Evolutionary conservation across 2,329 filamentous ascomycete genomes (phyloP).

Genomic region (Cytospora chrysosperma): DNA sequence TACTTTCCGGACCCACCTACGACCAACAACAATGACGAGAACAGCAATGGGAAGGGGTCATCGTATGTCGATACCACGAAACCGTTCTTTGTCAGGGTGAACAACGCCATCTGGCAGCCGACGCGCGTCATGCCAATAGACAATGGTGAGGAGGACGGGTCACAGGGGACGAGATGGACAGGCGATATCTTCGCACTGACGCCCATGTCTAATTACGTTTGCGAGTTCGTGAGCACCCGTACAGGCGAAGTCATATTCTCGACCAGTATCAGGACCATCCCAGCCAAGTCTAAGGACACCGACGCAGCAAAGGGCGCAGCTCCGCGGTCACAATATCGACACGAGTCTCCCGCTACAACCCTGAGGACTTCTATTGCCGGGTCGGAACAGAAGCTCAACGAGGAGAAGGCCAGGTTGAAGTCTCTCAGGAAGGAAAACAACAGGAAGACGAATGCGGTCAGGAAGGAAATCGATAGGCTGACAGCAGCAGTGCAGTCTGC

Average conservation of each 20-base stretch:
- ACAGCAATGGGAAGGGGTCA: constrained; percentile 37
- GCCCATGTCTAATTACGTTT: constrained; percentile 73
- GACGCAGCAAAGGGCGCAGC: constrained; percentile 40
- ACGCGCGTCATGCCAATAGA: constrained; percentile 63
- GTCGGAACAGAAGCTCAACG: constrained; percentile 67
- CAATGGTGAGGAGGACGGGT: constrained; percentile 36
- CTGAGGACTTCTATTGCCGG: constrained; percentile 73
- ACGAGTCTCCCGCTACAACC: constrained; percentile 74
- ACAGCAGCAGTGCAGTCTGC: constrained; percentile 65
- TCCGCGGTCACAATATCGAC: constrained; percentile 61
- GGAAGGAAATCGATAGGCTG: constrained; percentile 72
- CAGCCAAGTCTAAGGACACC: constrained; percentile 45
- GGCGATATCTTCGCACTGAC: constrained; percentile 70
- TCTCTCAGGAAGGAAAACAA: constrained; percentile 73
- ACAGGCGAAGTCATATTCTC: constrained; percentile 68
- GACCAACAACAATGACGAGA: constrained; percentile 34
- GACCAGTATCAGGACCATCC: constrained; percentile 67
- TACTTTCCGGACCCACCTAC: constrained; percentile 44
- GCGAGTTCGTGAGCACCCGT: constrained; percentile 70
- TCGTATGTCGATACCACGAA: constrained; percentile 65
- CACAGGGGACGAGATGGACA: constrained; percentile 58
- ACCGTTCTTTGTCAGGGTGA: constrained; percentile 76
- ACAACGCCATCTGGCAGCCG: constrained; percentile 77
- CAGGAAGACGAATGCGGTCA: constrained; percentile 62
- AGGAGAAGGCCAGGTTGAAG: constrained; percentile 69